A percentile compares a stretch with the other conserved stretches of the same genome.
These are phyloP conservation scores for Halophytophthora polymorphica DNA, from an alignment of 352 stramenopile genomes.

Conservation along the genomic window DNA sequence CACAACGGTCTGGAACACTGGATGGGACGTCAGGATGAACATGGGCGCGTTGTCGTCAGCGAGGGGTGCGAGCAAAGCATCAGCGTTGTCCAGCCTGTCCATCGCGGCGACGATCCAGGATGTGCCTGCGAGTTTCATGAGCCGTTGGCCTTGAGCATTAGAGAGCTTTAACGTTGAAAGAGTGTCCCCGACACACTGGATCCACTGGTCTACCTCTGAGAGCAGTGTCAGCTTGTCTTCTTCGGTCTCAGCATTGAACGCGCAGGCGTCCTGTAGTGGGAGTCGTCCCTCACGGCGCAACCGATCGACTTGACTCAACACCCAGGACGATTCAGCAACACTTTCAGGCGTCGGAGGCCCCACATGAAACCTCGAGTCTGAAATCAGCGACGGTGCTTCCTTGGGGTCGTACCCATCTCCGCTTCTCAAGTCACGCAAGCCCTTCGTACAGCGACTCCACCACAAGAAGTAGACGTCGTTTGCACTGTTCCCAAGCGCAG, in stretches of 20 bases:
- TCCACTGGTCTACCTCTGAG: conserved; percentile 11
- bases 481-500: conserved; percentile 10
- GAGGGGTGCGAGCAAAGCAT: background rate
- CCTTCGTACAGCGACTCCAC: conserved; percentile 30
- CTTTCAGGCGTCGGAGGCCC: conserved; percentile 14
- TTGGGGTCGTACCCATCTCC: conserved; percentile 1
- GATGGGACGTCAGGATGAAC: conserved; percentile 5
- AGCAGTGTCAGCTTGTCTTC: background rate
- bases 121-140: conserved; percentile 47
- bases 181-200: conserved; percentile 17
- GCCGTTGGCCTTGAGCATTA: conserved; percentile 50
- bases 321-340: conserved; percentile 17
- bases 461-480: conserved; percentile 52
- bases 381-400: background rate
- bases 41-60: conserved; percentile 1
- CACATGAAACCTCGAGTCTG: background rate
- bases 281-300: background rate
- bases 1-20: conserved; percentile 20
- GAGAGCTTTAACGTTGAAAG: conserved; percentile 50
- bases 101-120: conserved; percentile 42
- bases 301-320: conserved; percentile 13
- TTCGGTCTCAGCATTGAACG: background rate
- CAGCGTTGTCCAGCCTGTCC: conserved; percentile 6
- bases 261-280: background rate
- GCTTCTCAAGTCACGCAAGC: conserved; percentile 9